Evolutionary conservation across 2,329 filamentous ascomycete species (phyloP), one percentile per base, ranked within the genome.

Genomic region (Diaporthe sp.): DNA sequence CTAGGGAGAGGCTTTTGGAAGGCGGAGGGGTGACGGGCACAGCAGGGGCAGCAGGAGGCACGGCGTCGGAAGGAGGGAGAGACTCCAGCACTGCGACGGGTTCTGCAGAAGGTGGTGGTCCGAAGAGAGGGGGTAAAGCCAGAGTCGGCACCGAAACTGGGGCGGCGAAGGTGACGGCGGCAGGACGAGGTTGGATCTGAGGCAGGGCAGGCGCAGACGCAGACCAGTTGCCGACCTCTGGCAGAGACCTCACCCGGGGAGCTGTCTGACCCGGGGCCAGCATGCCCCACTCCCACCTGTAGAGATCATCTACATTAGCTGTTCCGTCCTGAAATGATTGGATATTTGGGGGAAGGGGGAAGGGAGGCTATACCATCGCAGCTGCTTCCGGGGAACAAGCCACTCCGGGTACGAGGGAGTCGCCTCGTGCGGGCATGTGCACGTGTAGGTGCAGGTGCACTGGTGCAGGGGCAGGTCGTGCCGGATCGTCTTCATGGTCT

Each of bases 341-440:
- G 22, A 61, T 17, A n/a, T 22, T 17, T 38, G 35, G 10, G 22
- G 15, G 19, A 22, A 17, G 42, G 33, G 10, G 15, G 22, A 15
- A 6, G n/a, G 10, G 5, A 38, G 35, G 6, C 33, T 38, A 17
- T 70, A 47, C 54, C 52, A 45, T 22, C n/a, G 35, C 67, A 45
- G 50, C 40, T n/a, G 45, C 47, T 40, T 54, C 25, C 33, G 33
- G 54, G 64, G 64, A 33, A 68, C 47, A 54, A 68, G 64, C 64
- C 64, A 68, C 47, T 68, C 33, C 4, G 64, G 64, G 35, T 68
- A 54, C 2, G 47, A 40, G 15, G 8, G 47, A 38, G 47, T 33
- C 35, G 15, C 8, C n/a, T 52, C 47, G 13, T 28, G 64, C 30
- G 45, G 45, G 40, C 42, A 25, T 38, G 9, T 52, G 45, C 22